These are phyloP conservation scores for Phytopythium delawarense DNA, from an alignment of 352 stramenopile species.

Conservation along the genomic window DNA sequence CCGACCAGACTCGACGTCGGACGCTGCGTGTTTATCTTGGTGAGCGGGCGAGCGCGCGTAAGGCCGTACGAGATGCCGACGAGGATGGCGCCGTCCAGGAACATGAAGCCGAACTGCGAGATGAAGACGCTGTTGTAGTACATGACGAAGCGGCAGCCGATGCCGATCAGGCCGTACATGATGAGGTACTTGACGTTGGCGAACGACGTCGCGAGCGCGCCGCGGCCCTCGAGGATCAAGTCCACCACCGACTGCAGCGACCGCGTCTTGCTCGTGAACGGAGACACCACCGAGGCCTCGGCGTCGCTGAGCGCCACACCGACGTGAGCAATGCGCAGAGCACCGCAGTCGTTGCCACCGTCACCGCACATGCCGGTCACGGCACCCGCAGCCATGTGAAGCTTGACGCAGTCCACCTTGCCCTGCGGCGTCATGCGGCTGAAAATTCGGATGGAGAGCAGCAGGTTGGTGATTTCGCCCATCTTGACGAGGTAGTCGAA, in stretches of 20 bases:
- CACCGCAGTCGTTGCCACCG: conserved; percentile 90
- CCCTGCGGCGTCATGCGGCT: conserved; percentile 70
- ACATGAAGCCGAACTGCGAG: conserved; percentile 85
- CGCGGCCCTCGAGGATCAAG: conserved; percentile 76
- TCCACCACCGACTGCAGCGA: conserved; percentile 73
- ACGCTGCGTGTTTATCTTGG: conserved; percentile 51
- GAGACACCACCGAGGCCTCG: conserved; percentile 84
- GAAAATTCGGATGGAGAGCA: conserved; percentile 75
- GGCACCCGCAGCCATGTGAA: conserved; percentile 53
- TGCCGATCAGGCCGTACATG: conserved; percentile 85
- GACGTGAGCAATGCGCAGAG: conserved; percentile 88
- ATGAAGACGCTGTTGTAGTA: conserved; percentile 88
- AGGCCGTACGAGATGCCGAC: conserved; percentile 80
- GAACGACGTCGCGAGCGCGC: conserved; percentile 78
- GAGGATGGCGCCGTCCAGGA: conserved; percentile 72
- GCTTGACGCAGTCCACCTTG: conserved; percentile 73
- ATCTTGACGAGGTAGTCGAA: conserved; percentile 71
- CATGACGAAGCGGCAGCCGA: conserved; percentile 78
- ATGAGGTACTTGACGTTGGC: conserved; percentile 86
- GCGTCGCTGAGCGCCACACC: conserved; percentile 87
- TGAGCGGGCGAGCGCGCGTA: conserved; percentile 58
- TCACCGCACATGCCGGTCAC: conserved; percentile 85
- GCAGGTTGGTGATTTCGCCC: conserved; percentile 47
- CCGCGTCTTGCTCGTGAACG: conserved; percentile 87
- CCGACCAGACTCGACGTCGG: conserved; percentile 84